Evolutionary conservation across 176 grass and related monocot genomes (phyloP).

Genomic region (Stipa capillata): DNA sequence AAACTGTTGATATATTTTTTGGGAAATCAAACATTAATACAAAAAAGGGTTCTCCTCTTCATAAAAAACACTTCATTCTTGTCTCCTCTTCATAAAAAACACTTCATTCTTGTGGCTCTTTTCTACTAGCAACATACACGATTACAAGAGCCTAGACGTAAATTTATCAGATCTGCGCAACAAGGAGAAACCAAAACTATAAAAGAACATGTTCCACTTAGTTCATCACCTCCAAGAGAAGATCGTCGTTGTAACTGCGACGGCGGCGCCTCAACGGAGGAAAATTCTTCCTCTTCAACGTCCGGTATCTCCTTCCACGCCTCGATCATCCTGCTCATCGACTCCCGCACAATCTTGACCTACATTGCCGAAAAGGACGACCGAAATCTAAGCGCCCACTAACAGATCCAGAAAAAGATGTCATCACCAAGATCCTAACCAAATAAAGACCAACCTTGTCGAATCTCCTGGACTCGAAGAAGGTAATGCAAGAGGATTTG

Average conservation of each 20-base stretch:
- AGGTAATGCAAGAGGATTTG: constrained; percentile 69
- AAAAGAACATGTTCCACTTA: constrained; percentile 4
- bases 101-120: not conserved
- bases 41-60: constrained; percentile 3
- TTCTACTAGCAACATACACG: not conserved
- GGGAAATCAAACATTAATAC: not conserved
- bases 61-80: no score
- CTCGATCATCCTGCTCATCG: constrained; percentile 86
- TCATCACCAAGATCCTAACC: not conserved
- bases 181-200: constrained; percentile 9
- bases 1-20: not conserved
- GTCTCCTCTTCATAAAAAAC: no score
- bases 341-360: constrained; percentile 95
- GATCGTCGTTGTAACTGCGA: constrained; percentile 40
- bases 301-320: constrained; percentile 87
- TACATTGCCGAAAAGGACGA: constrained; percentile 37
- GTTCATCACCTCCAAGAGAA: constrained; percentile 52
- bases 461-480: constrained; percentile 79
- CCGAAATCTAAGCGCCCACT: not conserved
- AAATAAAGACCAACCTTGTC: constrained; percentile 57
- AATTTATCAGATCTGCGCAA: constrained; percentile 36
- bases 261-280: constrained; percentile 6
- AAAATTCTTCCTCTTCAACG: constrained; percentile 42
- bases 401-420: constrained; percentile 13
- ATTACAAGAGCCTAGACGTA: not conserved